Conservation (phyloP, 2,329 filamentous ascomycete genomes). For the Orbilia quercus region DNA sequence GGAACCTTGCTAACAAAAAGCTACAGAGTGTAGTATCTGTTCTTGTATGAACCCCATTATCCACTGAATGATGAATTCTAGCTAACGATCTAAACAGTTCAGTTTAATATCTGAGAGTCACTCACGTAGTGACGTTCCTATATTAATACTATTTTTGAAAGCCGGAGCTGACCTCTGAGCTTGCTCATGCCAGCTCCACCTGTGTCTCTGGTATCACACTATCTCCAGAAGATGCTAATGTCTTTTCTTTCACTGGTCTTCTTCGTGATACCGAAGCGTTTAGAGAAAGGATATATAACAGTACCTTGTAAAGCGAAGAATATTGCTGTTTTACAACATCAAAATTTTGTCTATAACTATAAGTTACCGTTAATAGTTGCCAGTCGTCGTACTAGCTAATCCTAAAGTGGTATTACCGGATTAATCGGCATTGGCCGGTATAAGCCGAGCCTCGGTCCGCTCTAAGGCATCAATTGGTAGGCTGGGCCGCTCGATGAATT, state of each 20-base stretch:
- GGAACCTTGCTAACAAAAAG: too few species aligned
- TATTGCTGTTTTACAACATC: background rate
- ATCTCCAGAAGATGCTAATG: slow-evolving; percentile 32
- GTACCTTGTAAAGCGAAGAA: background rate
- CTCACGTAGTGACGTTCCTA: background rate
- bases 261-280: slow-evolving; percentile 26
- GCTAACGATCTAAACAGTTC: slow-evolving; percentile 72
- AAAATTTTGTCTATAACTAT: too few species aligned
- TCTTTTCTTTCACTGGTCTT: slow-evolving; percentile 2
- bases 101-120: slow-evolving; percentile 62
- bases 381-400: too few species aligned
- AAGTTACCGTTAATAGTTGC: too few species aligned
- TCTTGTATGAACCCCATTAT: too few species aligned
- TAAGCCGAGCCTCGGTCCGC: too few species aligned
- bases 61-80: background rate
- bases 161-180: slow-evolving; percentile 24
- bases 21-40: slow-evolving; percentile 6
- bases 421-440: too few species aligned
- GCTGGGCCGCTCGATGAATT: too few species aligned
- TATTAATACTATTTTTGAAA: slow-evolving; percentile 33
- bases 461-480: too few species aligned
- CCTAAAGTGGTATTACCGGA: too few species aligned
- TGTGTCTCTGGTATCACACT: slow-evolving; percentile 44
- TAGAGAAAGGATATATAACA: slow-evolving; percentile 6
- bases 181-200: slow-evolving; percentile 24